Percentiles rank a stretch among this genome's conserved stretches.
These are phyloP conservation scores for Gossypium stocksii DNA, from an alignment of 345 rosid genomes.

Conservation along the genomic window DNA sequence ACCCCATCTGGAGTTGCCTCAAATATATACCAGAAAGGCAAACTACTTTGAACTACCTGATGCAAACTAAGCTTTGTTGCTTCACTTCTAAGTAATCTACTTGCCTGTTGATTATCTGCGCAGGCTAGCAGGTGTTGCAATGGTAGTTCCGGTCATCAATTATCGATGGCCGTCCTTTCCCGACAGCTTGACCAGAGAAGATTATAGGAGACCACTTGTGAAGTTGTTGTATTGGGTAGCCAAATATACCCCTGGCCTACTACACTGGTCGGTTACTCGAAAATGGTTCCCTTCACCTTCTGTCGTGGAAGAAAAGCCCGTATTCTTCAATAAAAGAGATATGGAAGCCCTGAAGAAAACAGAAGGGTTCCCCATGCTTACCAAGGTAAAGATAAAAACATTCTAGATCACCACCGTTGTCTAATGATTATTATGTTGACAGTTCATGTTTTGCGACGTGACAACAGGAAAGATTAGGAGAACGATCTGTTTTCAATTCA, in stretches of 20 bases:
- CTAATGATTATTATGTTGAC: constrained; percentile 10
- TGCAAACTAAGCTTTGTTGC: neutral
- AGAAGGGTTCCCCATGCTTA: constrained; percentile 82
- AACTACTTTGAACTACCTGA: neutral
- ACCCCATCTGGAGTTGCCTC: constrained; percentile 87
- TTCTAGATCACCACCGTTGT: neutral
- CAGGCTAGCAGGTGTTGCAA: constrained; percentile 78
- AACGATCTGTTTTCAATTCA: constrained; percentile 50
- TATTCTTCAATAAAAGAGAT: constrained; percentile 60
- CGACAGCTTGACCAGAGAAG: constrained; percentile 41
- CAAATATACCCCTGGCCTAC: constrained; percentile 51
- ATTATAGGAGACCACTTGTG: constrained; percentile 52
- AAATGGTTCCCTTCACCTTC: constrained; percentile 56
- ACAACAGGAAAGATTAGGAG: constrained; percentile 48
- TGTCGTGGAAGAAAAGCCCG: constrained; percentile 49
- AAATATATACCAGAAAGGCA: constrained; percentile 85
- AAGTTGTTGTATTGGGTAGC: constrained; percentile 55
- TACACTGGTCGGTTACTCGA: constrained; percentile 78
- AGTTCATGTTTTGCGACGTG: neutral
- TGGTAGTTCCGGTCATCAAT: constrained; percentile 69
- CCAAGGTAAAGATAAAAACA: constrained; percentile 42
- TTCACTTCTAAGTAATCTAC: constrained; percentile 6
- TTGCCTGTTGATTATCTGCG: constrained; percentile 15
- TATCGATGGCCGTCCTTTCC: constrained; percentile 84
- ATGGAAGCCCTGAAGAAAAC: constrained; percentile 55